A percentile compares a stretch with the other conserved stretches of the same genome.
phyloP scores from a whole-genome alignment of 805 yeast species.

The Henningerozyma blattae region DNA sequence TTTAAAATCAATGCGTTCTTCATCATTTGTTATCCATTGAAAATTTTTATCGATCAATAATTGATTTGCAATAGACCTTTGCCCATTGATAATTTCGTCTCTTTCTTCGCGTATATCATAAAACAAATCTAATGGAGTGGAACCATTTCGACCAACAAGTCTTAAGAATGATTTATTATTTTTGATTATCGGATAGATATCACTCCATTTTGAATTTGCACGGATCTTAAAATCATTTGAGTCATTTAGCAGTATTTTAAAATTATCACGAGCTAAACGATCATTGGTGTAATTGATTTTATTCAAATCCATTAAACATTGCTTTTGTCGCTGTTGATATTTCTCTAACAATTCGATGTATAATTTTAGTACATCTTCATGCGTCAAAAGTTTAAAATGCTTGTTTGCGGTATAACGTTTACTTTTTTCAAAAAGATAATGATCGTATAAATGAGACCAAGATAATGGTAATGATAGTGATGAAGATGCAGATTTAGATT shows the following conservation, averaged over 20 bases:
- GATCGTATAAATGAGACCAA: constrained; percentile 16
- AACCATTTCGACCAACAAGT: constrained; percentile 65
- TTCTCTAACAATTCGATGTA: constrained; percentile 21
- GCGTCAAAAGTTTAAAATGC: constrained; percentile 39
- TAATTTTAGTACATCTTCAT: constrained; percentile 47
- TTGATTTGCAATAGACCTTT: constrained; percentile 47
- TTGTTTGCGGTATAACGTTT: constrained; percentile 46
- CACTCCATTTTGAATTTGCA: constrained; percentile 49
- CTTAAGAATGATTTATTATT: constrained; percentile 46
- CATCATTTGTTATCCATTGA: constrained; percentile 13
- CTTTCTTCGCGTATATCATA: constrained; percentile 63
- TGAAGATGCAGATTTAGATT: constrained; percentile 4
- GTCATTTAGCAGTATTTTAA: constrained; percentile 31
- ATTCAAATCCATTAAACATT: constrained; percentile 16
- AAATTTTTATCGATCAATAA: constrained; percentile 29
- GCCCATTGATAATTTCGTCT: constrained; percentile 40
- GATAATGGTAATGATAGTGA: constrained; percentile 6
- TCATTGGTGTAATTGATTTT: constrained; percentile 41
- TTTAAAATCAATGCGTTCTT: constrained; percentile 1
- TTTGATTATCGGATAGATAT: constrained; percentile 37
- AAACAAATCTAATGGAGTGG: constrained; percentile 64
- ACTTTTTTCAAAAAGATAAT: constrained; percentile 29
- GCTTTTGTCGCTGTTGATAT: constrained; percentile 14
- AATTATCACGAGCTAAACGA: constrained; percentile 53
- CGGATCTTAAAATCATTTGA: constrained; percentile 18